A percentile compares a stretch with the other conserved stretches of the same genome.
phyloP scores from a whole-genome alignment of 257 asterid species.

The Knoxia roxburghii region DNA sequence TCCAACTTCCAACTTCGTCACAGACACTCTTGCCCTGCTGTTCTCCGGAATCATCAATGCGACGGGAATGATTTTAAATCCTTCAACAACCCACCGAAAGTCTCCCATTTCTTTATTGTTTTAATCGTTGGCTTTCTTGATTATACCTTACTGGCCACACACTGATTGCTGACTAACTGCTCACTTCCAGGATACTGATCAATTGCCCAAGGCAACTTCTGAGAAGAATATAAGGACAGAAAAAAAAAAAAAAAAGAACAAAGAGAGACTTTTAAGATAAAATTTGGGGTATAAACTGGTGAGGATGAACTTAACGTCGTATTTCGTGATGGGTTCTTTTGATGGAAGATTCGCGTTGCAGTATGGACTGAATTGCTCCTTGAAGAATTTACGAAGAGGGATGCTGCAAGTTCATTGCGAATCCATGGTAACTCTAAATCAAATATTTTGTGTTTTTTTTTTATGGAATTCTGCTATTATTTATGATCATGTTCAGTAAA shows the following conservation, averaged over 20 bases:
- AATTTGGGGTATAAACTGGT: neutral
- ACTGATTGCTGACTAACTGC: neutral
- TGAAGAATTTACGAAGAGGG: slow-evolving; percentile 17
- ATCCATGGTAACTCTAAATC: slow-evolving; percentile 32
- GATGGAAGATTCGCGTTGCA: slow-evolving; percentile 25
- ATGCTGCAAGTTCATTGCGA: slow-evolving; percentile 43
- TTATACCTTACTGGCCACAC: neutral
- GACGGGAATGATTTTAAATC: no score
- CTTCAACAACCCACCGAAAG: slow-evolving; percentile 2
- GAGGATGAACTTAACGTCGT: slow-evolving; percentile 31
- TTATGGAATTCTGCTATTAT: neutral
- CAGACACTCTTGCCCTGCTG: no score
- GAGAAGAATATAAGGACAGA: neutral
- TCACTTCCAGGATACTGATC: neutral
- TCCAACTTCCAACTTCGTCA: neutral
- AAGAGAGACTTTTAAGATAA: neutral
- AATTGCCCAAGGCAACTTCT: neutral
- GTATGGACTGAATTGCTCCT: slow-evolving; percentile 20
- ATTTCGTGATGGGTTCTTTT: slow-evolving; percentile 20
- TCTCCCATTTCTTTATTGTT: neutral
- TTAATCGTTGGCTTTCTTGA: slow-evolving; percentile 13
- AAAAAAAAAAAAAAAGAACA: no score
- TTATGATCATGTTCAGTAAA: neutral
- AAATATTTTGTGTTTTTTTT: neutral
- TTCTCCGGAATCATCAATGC: neutral